A percentile compares a stretch with the other conserved stretches of the same genome.
These are phyloP conservation scores for Endocarpon pusillum DNA, from an alignment of 495 filamentous ascomycete genomes.

Conservation along the genomic window DNA sequence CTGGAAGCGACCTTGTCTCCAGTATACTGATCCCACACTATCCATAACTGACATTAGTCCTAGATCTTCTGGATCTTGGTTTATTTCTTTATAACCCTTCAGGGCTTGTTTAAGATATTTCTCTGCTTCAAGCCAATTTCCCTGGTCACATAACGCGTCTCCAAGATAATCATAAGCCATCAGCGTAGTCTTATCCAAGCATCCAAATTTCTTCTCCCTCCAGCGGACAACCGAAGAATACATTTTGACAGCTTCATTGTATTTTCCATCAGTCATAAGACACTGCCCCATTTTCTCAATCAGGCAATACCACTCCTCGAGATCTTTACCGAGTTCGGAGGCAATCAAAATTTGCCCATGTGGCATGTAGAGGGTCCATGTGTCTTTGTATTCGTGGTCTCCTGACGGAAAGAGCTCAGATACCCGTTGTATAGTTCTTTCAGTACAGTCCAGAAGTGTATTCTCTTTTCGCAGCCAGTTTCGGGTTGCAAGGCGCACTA, in stretches of 20 bases:
- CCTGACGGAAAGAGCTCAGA: constrained; percentile 10
- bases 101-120: not conserved
- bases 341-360: constrained; percentile 10
- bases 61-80: too few species aligned
- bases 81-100: not conserved
- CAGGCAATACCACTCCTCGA: constrained; percentile 1
- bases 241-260: constrained; percentile 1
- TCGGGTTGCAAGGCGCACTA: constrained; percentile 20
- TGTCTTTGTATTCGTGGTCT: constrained; percentile 10
- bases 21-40: too few species aligned
- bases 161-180: not conserved
- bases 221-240: not conserved
- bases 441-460: constrained; percentile 3
- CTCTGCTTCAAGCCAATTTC: not conserved
- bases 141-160: not conserved
- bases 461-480: constrained; percentile 16
- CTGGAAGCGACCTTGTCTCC: too few species aligned
- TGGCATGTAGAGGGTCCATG: constrained; percentile 15
- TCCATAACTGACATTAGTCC: too few species aligned
- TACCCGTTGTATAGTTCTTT: constrained; percentile 7
- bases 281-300: constrained; percentile 2
- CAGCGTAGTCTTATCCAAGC: not conserved
- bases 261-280: constrained; percentile 2
- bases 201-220: not conserved
- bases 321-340: not conserved